Conservation (phyloP, 768 basidiomycete genomes). For the Dacryopinax spathularia region DNA sequence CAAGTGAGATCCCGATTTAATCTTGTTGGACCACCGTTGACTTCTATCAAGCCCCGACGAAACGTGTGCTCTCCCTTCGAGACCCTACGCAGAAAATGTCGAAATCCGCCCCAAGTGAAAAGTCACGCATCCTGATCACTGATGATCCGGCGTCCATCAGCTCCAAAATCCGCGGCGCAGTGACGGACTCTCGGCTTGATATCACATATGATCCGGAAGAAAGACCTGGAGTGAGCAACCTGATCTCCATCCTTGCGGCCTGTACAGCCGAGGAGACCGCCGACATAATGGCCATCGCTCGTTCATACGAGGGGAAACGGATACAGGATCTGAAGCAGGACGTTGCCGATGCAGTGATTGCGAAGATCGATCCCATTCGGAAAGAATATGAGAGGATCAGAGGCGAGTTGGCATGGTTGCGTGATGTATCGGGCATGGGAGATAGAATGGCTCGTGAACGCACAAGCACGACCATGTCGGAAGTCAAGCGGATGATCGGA, state of each 20-base stretch:
- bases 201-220: constrained; percentile 65
- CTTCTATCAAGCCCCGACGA: constrained; percentile 46
- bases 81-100: constrained; percentile 89
- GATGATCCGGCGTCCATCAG: constrained; percentile 49
- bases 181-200: constrained; percentile 65
- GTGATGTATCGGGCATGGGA: constrained; percentile 48
- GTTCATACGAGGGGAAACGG: constrained; percentile 38
- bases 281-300: constrained; percentile 28
- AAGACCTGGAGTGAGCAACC: constrained; percentile 75
- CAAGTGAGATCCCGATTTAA: constrained; percentile 38
- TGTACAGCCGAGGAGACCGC: constrained; percentile 39
- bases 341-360: constrained; percentile 59
- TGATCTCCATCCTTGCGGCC: constrained; percentile 65
- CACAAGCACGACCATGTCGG: constrained; percentile 49
- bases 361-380: constrained; percentile 49
- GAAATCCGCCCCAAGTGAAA: constrained; percentile 66
- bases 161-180: constrained; percentile 61
- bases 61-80: constrained; percentile 71
- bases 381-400: constrained; percentile 52
- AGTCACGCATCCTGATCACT: constrained; percentile 76
- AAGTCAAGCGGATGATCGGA: constrained; percentile 58
- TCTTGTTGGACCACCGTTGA: not conserved
- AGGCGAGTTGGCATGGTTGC: constrained; percentile 45
- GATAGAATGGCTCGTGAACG: constrained; percentile 43
- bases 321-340: constrained; percentile 60